A percentile compares a stretch with the other conserved stretches of the same genome.
Conservation (phyloP, 106 monocot species). For the Dactylorhiza incarnata region DNA sequence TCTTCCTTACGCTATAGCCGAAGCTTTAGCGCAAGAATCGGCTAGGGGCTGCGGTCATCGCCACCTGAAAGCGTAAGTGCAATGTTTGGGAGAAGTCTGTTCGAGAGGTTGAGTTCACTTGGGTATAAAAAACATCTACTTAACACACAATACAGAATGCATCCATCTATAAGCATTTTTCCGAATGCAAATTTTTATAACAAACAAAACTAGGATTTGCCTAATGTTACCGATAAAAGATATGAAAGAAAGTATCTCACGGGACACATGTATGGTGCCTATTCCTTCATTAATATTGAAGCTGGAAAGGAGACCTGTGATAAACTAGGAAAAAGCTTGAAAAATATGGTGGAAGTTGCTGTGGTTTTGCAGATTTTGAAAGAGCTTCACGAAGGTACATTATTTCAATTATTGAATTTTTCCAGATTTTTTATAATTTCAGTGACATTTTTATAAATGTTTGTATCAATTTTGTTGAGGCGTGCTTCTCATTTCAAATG, state of each 20-base stretch:
- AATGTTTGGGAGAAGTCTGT: constrained; percentile 50
- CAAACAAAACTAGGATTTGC: constrained; percentile 26
- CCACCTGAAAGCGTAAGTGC: too few relatives aligned
- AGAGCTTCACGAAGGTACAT: constrained; percentile 12
- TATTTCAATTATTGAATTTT: background rate
- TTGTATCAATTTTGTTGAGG: too few relatives aligned
- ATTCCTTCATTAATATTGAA: constrained; percentile 43
- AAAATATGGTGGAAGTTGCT: constrained; percentile 51
- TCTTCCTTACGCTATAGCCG: too few relatives aligned
- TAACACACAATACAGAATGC: constrained; percentile 87
- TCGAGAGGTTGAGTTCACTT: constrained; percentile 49
- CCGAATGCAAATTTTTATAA: constrained; percentile 42
- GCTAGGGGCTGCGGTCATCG: too few relatives aligned
- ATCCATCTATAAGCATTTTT: constrained; percentile 62
- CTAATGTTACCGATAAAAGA: constrained; percentile 25
- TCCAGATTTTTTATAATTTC: too few relatives aligned
- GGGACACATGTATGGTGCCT: constrained; percentile 23
- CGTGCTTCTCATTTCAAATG: too few relatives aligned
- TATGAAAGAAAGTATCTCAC: constrained; percentile 24
- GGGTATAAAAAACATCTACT: constrained; percentile 50
- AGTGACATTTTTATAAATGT: too few relatives aligned
- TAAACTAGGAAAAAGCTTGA: constrained; percentile 28
- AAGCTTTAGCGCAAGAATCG: too few relatives aligned
- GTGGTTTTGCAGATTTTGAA: constrained; percentile 25
- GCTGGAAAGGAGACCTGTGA: constrained; percentile 35